A percentile compares a stretch with the other conserved stretches of the same genome.
phyloP scores from a whole-genome alignment of 139 green algal genomes.

The Chlorella sorokiniana region DNA sequence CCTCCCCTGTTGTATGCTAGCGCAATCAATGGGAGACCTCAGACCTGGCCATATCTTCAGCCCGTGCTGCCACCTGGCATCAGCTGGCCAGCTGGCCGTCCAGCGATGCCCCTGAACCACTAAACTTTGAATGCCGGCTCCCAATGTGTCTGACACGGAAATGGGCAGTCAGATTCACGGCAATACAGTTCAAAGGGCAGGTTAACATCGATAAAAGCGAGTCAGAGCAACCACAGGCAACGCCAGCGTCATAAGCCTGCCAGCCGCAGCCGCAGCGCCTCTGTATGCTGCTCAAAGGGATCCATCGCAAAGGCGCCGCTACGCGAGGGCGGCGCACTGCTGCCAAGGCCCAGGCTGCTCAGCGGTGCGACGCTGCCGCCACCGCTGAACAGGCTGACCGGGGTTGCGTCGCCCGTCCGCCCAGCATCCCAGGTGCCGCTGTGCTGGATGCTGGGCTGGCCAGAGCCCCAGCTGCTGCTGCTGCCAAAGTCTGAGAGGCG shows the following conservation, averaged over 20 bases:
- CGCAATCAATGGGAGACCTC: no score
- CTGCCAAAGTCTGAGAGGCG: conserved; percentile 7
- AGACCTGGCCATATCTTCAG: no score
- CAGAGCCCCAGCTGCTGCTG: not conserved
- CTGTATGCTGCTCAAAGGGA: conserved; percentile 4
- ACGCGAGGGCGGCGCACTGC: not conserved
- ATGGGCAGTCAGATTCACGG: no score
- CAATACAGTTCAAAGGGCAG: no score
- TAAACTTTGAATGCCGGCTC: no score
- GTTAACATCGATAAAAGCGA: not conserved
- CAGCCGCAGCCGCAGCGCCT: conserved; percentile 11
- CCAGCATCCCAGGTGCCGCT: not conserved
- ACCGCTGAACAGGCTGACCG: conserved; percentile 1
- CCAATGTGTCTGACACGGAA: no score
- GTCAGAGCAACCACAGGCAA: not conserved
- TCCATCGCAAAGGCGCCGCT: not conserved
- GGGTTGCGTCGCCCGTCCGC: not conserved
- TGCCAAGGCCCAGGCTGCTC: not conserved
- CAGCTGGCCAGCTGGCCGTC: no score
- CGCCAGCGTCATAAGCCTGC: not conserved
- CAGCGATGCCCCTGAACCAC: no score
- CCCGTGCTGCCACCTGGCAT: no score
- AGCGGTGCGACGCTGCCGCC: not conserved
- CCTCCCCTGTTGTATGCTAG: no score
- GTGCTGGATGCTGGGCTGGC: not conserved